A percentile compares a stretch with the other conserved stretches of the same genome.
These are phyloP conservation scores for Stagonosporopsis chrysanthemi DNA, from an alignment of 2,329 filamentous ascomycete genomes.

Conservation along the genomic window DNA sequence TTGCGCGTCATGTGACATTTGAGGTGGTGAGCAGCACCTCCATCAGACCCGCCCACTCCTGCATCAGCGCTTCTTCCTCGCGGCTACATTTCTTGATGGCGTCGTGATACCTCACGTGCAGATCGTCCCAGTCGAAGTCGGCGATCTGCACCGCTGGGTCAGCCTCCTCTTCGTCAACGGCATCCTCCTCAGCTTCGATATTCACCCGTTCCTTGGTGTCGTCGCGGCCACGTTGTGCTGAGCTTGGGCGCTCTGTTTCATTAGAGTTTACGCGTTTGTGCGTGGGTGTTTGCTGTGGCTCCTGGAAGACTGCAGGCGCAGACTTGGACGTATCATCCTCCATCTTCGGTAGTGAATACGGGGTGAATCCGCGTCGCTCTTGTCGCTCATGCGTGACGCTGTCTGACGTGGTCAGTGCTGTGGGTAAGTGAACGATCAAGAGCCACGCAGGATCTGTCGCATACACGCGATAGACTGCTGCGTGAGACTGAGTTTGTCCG, in stretches of 20 bases:
- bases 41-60: constrained; percentile 67
- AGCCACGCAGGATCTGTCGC: constrained; percentile 9
- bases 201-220: constrained; percentile 21
- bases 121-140: constrained; percentile 78
- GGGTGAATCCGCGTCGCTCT: constrained; percentile 23
- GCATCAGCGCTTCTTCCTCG: constrained; percentile 70
- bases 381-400: constrained; percentile 29
- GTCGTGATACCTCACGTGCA: constrained; percentile 72
- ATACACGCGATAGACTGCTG: constrained; percentile 3
- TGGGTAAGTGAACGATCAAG: constrained; percentile 28
- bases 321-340: constrained; percentile 20
- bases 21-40: constrained; percentile 30
- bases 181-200: background rate
- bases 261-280: constrained; percentile 26
- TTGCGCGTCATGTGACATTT: background rate
- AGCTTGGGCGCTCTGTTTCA: constrained; percentile 39
- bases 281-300: constrained; percentile 10
- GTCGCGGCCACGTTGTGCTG: constrained; percentile 31
- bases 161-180: constrained; percentile 19
- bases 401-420: constrained; percentile 34
- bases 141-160: constrained; percentile 52
- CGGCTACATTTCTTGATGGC: constrained; percentile 69
- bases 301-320: constrained; percentile 22
- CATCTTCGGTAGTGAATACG: constrained; percentile 28
- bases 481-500: background rate